A percentile compares a stretch with the other conserved stretches of the same genome.
These are phyloP conservation scores for Cladosporium sp. DNA, from an alignment of 2,329 filamentous ascomycete genomes.

Conservation along the genomic window DNA sequence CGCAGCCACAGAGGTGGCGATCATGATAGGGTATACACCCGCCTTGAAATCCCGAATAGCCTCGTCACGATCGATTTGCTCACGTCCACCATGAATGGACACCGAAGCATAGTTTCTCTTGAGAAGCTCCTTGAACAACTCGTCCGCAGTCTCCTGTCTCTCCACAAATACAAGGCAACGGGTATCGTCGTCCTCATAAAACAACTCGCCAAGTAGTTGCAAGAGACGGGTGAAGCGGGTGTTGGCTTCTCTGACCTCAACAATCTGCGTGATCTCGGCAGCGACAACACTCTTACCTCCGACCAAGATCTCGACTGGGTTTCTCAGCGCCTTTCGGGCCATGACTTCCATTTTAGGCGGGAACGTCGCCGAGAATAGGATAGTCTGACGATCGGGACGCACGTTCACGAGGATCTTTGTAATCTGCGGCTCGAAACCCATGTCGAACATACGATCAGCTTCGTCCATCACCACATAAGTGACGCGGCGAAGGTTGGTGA, in stretches of 20 bases:
- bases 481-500: constrained; percentile 85
- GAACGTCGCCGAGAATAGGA: constrained; percentile 95
- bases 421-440: constrained; percentile 98
- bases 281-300: constrained; percentile 75
- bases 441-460: constrained; percentile 98
- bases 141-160: constrained; percentile 39
- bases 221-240: constrained; percentile 82
- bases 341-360: constrained; percentile 88
- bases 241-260: constrained; percentile 80
- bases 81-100: constrained; percentile 91
- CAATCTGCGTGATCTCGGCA: constrained; percentile 80
- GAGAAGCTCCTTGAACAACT: constrained; percentile 69
- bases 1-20: constrained; percentile 93
- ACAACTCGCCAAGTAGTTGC: constrained; percentile 82
- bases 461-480: constrained; percentile 96
- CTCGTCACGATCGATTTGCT: constrained; percentile 89
- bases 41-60: constrained; percentile 93
- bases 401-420: constrained; percentile 94
- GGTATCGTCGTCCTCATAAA: constrained; percentile 83
- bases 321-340: constrained; percentile 82
- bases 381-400: constrained; percentile 87
- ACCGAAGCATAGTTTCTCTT: constrained; percentile 86
- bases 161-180: constrained; percentile 69
- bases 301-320: constrained; percentile 87
- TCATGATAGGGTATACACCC: constrained; percentile 82